Conservation (phyloP, 805 yeast species). For the Ogataea trehaloabstinens region DNA sequence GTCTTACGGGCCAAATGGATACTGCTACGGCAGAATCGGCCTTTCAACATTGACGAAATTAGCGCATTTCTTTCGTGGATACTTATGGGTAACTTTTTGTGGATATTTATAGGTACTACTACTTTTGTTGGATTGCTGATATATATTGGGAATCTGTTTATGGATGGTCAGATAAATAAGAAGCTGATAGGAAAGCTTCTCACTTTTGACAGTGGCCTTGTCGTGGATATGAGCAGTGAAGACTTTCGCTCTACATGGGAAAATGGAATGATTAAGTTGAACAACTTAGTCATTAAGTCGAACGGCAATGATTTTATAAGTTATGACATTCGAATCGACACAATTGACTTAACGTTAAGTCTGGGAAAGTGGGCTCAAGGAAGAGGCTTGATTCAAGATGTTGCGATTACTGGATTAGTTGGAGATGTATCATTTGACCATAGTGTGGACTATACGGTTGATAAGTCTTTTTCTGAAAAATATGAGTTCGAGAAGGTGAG, state of each 20-base stretch:
- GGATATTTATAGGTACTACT: constrained; percentile 57
- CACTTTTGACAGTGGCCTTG: constrained; percentile 32
- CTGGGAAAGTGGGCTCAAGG: constrained; percentile 58
- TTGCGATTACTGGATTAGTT: constrained; percentile 47
- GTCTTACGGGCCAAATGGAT: constrained; percentile 41
- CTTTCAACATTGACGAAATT: constrained; percentile 48
- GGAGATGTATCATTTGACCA: constrained; percentile 33
- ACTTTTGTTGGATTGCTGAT: constrained; percentile 49
- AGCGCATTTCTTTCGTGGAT: constrained; percentile 57
- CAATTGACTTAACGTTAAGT: constrained; percentile 44
- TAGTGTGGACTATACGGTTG: constrained; percentile 13
- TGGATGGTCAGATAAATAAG: constrained; percentile 27
- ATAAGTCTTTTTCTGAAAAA: constrained; percentile 25
- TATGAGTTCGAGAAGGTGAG: constrained; percentile 42
- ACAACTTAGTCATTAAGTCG: constrained; percentile 34
- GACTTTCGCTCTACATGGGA: constrained; percentile 44
- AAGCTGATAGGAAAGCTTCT: constrained; percentile 28
- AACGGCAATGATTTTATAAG: constrained; percentile 14
- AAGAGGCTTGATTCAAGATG: constrained; percentile 47
- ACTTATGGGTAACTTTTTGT: constrained; percentile 53
- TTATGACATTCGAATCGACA: constrained; percentile 39
- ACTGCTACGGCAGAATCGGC: constrained; percentile 44
- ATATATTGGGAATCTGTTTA: constrained; percentile 40
- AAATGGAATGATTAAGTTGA: constrained; percentile 49
- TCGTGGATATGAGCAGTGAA: constrained; percentile 26